These are phyloP conservation scores for Ceratocystis cacaofunesta DNA, from an alignment of 2,329 filamentous ascomycete genomes.

Conservation along the genomic window DNA sequence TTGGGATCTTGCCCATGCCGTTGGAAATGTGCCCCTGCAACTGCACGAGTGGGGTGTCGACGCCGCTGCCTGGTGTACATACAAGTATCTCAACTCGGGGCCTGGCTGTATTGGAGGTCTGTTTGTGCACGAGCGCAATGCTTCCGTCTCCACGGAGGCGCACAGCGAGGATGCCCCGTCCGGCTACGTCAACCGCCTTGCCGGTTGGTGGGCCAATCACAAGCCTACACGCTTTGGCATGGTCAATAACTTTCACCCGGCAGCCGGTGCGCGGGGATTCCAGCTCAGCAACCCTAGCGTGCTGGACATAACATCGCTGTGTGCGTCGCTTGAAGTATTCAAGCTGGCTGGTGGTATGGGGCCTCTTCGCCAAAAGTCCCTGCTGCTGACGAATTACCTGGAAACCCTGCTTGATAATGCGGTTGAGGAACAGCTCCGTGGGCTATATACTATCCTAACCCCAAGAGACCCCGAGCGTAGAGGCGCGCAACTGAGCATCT, in stretches of 20 bases:
- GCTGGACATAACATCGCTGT: constrained; percentile 55
- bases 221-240: constrained; percentile 66
- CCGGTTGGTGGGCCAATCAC: constrained; percentile 80
- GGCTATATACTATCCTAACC: constrained; percentile 46
- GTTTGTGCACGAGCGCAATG: constrained; percentile 67
- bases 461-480: constrained; percentile 46
- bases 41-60: constrained; percentile 85
- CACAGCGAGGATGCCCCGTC: constrained; percentile 23
- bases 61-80: constrained; percentile 85
- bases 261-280: constrained; percentile 63
- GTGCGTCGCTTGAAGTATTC: constrained; percentile 58
- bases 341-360: constrained; percentile 46
- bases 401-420: constrained; percentile 41
- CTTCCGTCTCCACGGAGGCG: constrained; percentile 30
- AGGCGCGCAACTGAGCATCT: constrained; percentile 63
- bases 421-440: constrained; percentile 20
- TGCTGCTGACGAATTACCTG: constrained; percentile 56
- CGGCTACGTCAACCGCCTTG: constrained; percentile 49
- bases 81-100: constrained; percentile 85
- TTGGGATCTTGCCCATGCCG: constrained; percentile 81
- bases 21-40: constrained; percentile 63
- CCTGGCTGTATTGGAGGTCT: constrained; percentile 67
- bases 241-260: constrained; percentile 66
- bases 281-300: constrained; percentile 69
- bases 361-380: constrained; percentile 48